Conservation (phyloP, 768 basidiomycete species). For the Obba rivulosa region DNA sequence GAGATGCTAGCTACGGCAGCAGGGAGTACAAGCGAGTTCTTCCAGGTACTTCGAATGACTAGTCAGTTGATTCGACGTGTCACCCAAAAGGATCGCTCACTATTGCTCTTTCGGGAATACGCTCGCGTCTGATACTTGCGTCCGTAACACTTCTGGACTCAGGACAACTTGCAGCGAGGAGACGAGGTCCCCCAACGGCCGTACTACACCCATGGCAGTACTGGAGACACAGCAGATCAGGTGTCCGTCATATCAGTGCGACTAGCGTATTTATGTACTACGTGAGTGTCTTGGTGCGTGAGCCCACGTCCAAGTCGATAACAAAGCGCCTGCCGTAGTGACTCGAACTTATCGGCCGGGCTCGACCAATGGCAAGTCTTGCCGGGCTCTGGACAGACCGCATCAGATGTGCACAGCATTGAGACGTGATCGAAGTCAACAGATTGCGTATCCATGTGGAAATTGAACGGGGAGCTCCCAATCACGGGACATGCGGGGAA, state of each 20-base stretch:
- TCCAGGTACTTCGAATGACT: constrained; percentile 1
- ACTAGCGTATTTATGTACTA: not conserved
- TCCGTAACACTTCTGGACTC: no score
- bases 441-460: no score
- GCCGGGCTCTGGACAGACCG: no score
- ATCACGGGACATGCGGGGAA: no score
- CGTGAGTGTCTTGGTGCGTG: no score
- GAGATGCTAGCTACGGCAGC: constrained; percentile 8
- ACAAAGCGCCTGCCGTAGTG: not conserved
- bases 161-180: not conserved
- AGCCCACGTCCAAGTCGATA: not conserved
- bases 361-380: no score
- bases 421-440: no score
- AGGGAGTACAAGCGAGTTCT: constrained; percentile 10
- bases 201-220: not conserved
- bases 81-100: not conserved
- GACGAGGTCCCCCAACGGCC: not conserved
- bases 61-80: not conserved
- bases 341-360: not conserved
- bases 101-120: not conserved
- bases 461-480: no score
- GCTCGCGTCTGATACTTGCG: no score
- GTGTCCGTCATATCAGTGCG: not conserved
- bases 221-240: not conserved
- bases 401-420: no score